Evolutionary conservation across 2,329 filamentous ascomycete genomes (phyloP), one percentile per base, ranked within the genome.

Genomic region (Beauveria scarabaeidicola): DNA sequence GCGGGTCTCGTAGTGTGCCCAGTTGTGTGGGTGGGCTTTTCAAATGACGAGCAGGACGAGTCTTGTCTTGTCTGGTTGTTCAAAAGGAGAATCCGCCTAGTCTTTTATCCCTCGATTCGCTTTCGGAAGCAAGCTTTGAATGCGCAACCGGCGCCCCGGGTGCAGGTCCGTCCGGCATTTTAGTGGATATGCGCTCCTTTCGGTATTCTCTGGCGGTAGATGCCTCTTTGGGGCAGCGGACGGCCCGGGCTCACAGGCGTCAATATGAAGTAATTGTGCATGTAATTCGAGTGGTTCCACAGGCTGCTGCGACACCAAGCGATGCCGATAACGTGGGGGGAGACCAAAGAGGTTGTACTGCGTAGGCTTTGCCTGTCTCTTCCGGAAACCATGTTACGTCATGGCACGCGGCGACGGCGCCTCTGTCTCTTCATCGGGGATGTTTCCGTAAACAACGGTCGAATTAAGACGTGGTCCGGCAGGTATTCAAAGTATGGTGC

Each of bases 281-380:
- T 41, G 55, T 43, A 44, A 43, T 51, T 58, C 46, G n/a, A 7
- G 6, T 32, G 55, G 55, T 58, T 58, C 55, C 55, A 58, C 47
- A 32, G n/a, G 8, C 13, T 23, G 29, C 40, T 48, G 19, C 10
- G 13, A 29, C 44, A 36, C 44, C 44, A 25, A 15, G 21, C 19
- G 32, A 40, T 38, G 7, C 19, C 32, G 29, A 21, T 10, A 25
- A 27, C 29, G 25, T 38, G 41, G 32, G 32, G 32, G 44, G 21
- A n/a, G 15, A 15, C 21, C 29, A n/a, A 50, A 27, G 13, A 15
- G 21, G 13, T 27, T 21, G 32, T n/a, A n/a, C n/a, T n/a, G n/a
- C n/a, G n/a, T 15, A 17, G 21, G 21, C 8, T 44, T 47, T 32
- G 19, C 17, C 15, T 41, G 17, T 50, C 21, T 50, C 29, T 40